Evolutionary conservation across 306 rosid species (phyloP), one percentile per base, ranked within the genome.

Genomic region (Astragalus membranaceus): DNA sequence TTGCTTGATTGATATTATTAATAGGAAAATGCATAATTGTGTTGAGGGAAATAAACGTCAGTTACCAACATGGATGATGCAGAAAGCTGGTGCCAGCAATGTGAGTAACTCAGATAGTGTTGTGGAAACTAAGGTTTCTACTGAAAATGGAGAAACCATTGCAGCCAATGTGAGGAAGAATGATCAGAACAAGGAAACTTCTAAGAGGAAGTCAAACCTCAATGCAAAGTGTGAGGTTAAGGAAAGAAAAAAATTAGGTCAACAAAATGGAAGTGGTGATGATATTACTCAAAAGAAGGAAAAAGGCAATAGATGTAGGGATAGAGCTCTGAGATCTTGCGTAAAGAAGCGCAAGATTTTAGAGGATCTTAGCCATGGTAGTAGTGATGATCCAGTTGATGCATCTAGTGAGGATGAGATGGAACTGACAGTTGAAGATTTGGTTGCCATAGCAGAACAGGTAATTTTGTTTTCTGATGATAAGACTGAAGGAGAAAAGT

Each of bases 41-140:
- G 80, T 36, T 26, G 85, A 78, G 77, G 86, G 85, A 77, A 75
- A 68, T 49, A 78, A 80, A 12, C 88, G 98, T 8, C 86, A 84
- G 29, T 75, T 93, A 78, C 96, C 96, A 0, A 41, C 76, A 49
- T 88, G 98, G 98, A 88, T 92, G 93, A 70, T 85, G 80, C 87
- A 82, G 46, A 77, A 64, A 39, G 82, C 75, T 56, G 75, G 50
- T 47, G 76, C 83, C 23, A 80, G 23, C 73, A 79, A 68, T 32
- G 65, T 5, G 67, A 80, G 14, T 54, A 75, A 77, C 64, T 47
- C 82, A 63, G 55, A 26, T 64, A 69, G 70, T 67, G 82, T 47
- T 53, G 81, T 77, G 63, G 76, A 49, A 71, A 70, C 68, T 8
- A 64, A 65, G 39, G 58, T 75, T 69, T 42, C 16, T 15, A 4